phyloP scores from a whole-genome alignment of 2,329 filamentous ascomycete genomes.

The Dothistroma septosporum region DNA sequence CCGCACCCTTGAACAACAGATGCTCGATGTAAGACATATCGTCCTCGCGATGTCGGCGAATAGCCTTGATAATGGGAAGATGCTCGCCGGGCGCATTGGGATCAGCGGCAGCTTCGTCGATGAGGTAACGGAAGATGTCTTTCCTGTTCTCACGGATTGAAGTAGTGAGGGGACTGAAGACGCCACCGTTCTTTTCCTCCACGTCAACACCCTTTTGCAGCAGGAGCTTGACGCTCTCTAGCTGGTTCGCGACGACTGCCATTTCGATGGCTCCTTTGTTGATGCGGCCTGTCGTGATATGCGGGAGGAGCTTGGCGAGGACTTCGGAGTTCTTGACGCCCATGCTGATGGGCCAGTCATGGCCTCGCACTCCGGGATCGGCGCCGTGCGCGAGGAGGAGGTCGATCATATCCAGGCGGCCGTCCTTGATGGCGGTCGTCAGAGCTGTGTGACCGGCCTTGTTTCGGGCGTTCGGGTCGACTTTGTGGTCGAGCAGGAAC shows the following conservation, averaged over 20 bases:
- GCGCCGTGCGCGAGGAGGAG: constrained; percentile 56
- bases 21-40: constrained; percentile 60
- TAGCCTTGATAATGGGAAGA: constrained; percentile 65
- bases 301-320: constrained; percentile 55
- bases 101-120: constrained; percentile 57
- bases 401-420: constrained; percentile 57
- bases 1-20: constrained; percentile 60
- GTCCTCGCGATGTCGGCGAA: constrained; percentile 54
- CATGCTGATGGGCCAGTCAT: constrained; percentile 69
- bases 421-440: constrained; percentile 62
- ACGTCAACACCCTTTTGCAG: constrained; percentile 62
- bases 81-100: constrained; percentile 67
- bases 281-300: constrained; percentile 55
- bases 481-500: constrained; percentile 58
- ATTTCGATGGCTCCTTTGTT: constrained; percentile 66
- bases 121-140: constrained; percentile 58
- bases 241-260: constrained; percentile 62
- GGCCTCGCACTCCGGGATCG: constrained; percentile 59
- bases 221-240: constrained; percentile 64
- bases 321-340: constrained; percentile 60
- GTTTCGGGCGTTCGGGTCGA: constrained; percentile 58
- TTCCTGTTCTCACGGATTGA: constrained; percentile 61
- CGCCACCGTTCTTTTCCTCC: constrained; percentile 67
- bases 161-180: constrained; percentile 66
- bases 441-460: constrained; percentile 57